Conservation (phyloP, 345 rosid species). For the Reutealis trisperma region DNA sequence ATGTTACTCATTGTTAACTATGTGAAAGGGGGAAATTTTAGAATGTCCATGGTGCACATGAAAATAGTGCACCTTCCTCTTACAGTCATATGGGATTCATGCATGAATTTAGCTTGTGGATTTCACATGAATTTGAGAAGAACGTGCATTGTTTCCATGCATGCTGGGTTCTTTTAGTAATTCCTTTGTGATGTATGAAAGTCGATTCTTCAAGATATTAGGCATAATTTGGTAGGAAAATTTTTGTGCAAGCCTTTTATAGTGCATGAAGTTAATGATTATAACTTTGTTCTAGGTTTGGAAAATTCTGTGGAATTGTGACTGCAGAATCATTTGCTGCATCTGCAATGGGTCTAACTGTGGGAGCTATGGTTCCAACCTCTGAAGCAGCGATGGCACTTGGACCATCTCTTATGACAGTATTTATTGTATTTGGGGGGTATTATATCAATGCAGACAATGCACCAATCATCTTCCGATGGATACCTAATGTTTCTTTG, state of each 20-base stretch:
- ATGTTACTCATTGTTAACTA: background rate
- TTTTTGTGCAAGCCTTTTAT: slow-evolving; percentile 1
- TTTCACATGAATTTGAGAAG: background rate
- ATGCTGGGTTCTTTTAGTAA: too few species aligned
- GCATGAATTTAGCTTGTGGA: background rate
- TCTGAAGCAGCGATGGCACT: slow-evolving; percentile 99
- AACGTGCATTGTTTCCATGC: background rate
- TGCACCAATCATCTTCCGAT: slow-evolving; percentile 85
- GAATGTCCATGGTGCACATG: background rate
- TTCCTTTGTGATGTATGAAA: background rate
- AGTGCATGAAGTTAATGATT: slow-evolving; percentile 14
- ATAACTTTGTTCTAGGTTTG: slow-evolving; percentile 54
- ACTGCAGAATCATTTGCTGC: slow-evolving; percentile 96
- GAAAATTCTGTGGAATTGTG: slow-evolving; percentile 88
- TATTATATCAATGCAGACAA: slow-evolving; percentile 85
- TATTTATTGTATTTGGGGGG: slow-evolving; percentile 92
- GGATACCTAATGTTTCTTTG: slow-evolving; percentile 89
- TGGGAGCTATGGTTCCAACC: slow-evolving; percentile 95
- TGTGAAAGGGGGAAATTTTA: background rate
- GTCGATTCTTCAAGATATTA: too few species aligned
- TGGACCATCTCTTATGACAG: slow-evolving; percentile 98
- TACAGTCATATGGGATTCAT: background rate
- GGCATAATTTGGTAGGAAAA: background rate
- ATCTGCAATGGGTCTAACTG: slow-evolving; percentile 98
- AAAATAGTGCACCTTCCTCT: background rate